Evolutionary conservation across 2,329 filamentous ascomycete genomes (phyloP), one percentile per base, ranked within the genome.

Genomic region (Rutstroemia sp.): DNA sequence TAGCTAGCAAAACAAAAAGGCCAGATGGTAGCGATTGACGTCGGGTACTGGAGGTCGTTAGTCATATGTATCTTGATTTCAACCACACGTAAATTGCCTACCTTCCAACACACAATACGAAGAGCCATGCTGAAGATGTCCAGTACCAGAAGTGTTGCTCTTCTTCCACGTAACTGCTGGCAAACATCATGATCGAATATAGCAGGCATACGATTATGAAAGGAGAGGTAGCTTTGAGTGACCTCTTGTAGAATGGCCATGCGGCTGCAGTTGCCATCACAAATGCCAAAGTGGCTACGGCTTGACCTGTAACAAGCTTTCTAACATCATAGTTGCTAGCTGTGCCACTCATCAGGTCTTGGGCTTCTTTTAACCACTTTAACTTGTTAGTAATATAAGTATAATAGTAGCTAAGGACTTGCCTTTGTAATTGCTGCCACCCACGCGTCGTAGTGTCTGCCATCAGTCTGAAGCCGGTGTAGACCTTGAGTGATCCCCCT

Each of bases 81-180:
- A 30, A 23, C 5, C 0, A 30, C 41, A 8, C 17, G 5, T 46
- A 8, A 17, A 9, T 23, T 27, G 48, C 58, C 10, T 59, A 68
- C 66, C 73, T 72, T 62, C 75, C 78, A 44, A 80, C 61, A 34
- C 75, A 76, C 12, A 86, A 72, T 30, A 77, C 74, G 1, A 76
- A 72, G 34, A 87, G 68, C 88, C 88, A 95, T 6, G 82, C 80
- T 0, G 87, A 84, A 0, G 86, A 81, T 1, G 83, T 73, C 91
- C 92, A 97, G 72, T 99, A 97, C 94, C 94, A 99, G 69, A 96
- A 96, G 63, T 97, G 90, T 50, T 99, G 94, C 70, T 99, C 94
- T 73, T 99, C 94, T 71, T 99, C 94, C 2, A 99, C 90, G 70
- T 94, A 99, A 67, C 92, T 97, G 69, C 89, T 96, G 9, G 92